These are phyloP conservation scores for Amphirosellinia nigrospora DNA, from an alignment of 495 filamentous ascomycete species.

Conservation along the genomic window DNA sequence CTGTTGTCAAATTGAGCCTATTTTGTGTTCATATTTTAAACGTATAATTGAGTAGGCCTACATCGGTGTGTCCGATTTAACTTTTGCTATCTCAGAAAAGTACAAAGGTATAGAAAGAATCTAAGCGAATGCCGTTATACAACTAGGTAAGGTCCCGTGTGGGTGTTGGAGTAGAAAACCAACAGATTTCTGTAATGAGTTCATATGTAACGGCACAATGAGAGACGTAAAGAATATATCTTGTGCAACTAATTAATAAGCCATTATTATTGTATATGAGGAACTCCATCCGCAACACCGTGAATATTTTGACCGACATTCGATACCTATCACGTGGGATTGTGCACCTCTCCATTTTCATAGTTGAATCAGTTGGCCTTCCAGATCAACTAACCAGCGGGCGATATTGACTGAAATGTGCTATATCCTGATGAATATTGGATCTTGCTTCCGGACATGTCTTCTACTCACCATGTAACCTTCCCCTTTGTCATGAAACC, in stretches of 20 bases:
- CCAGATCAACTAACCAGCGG: background rate
- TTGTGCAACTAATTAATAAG: background rate
- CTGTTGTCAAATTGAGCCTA: background rate
- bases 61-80: background rate
- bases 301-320: background rate
- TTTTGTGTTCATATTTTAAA: background rate
- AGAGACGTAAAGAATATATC: no score
- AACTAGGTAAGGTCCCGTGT: no score
- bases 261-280: background rate
- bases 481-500: no score
- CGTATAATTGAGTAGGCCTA: background rate
- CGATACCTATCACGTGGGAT: background rate
- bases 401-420: background rate
- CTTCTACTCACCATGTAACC: background rate
- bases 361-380: background rate
- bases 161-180: no score
- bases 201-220: background rate
- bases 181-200: background rate
- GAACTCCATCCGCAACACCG: background rate
- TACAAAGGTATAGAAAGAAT: no score
- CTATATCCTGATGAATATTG: background rate
- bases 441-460: background rate
- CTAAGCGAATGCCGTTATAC: no score
- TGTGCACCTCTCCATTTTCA: background rate
- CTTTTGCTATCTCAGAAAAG: background rate